Evolutionary conservation across 208 protist species (phyloP).

Genomic region (Wallacemonas collosoma): DNA sequence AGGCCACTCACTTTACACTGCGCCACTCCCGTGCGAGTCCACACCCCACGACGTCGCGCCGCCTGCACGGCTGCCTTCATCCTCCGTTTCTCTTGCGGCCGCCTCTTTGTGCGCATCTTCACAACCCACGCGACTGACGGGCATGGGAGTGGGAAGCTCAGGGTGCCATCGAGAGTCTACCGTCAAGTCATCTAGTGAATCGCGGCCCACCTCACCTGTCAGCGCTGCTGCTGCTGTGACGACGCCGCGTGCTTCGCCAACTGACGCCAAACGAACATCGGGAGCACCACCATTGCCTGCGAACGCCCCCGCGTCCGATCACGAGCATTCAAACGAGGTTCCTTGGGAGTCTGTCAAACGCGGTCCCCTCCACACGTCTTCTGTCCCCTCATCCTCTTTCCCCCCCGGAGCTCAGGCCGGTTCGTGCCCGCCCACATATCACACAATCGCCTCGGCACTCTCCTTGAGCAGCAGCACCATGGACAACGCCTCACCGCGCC

Average conservation of each 20-base stretch:
- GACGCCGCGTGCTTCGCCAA: not conserved
- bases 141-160: constrained; percentile 9
- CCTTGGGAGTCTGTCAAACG: too few species aligned
- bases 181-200: constrained; percentile 11
- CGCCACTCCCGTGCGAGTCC: too few species aligned
- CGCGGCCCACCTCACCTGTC: not conserved
- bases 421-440: too few species aligned
- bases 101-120: not conserved
- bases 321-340: too few species aligned
- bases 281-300: not conserved
- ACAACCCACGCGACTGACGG: not conserved
- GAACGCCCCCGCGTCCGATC: too few species aligned
- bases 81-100: not conserved
- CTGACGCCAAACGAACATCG: not conserved
- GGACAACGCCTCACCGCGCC: constrained; percentile 3
- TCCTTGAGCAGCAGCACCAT: not conserved
- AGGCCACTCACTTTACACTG: too few species aligned
- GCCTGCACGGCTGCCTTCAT: not conserved
- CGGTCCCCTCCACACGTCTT: too few species aligned
- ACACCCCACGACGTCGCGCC: too few species aligned
- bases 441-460: too few species aligned
- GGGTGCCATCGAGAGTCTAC: constrained; percentile 11
- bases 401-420: too few species aligned
- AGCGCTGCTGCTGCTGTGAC: not conserved
- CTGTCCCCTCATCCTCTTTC: too few species aligned